Base-by-base conservation (phyloP, 257 asterid genomes). In the Nicotiana sylvestris region DNA sequence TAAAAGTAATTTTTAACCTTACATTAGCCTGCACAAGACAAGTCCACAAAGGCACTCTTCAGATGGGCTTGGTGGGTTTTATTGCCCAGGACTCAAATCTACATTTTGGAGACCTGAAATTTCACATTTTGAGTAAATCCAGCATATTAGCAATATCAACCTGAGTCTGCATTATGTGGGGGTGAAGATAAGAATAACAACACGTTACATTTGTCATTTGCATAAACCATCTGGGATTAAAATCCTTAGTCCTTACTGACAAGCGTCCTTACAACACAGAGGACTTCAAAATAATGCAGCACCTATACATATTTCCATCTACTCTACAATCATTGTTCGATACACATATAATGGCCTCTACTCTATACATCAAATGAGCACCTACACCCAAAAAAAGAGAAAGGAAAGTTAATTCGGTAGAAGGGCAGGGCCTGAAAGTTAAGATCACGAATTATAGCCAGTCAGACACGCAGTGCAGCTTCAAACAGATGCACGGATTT, bases 321-420 rank as follows among this genome's bases (percentile, higher is more conserved):
- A 68, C 77, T 35, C 77, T 35, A 68, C 21, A 18, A 37, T 68
- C 77, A 68, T 68, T 68, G 77, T 68, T 68, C 56, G 39, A 37
- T 68, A 37, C 77, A 68, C 39, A 46, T 18, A 68, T 17, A 67
- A 35, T 35, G 77, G 55, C 55, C 27, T 37, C 77, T 9, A 67
- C 0, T 67, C 76, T 68, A 67, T 67, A 68, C 27, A 13, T 37
- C 55, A 37, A 68, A 37, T 68, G 77, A 68, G 27, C 29, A 9
- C 77, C 77, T 5, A 55, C 49, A 35, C 55, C 17, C 30, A 0
- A 68, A 35, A 68, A 35, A 10, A 35, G 76, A 68, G 18, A 35
- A 67, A 18, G 21, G 16, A 49, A 67, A 17, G 17, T 68, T 9
- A 68, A 68, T 37, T 68, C 43, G 77, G 8, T 17, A 35, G 17